These are phyloP conservation scores for Scheffersomyces amazonensis DNA, from an alignment of 805 yeast species.

Conservation along the genomic window DNA sequence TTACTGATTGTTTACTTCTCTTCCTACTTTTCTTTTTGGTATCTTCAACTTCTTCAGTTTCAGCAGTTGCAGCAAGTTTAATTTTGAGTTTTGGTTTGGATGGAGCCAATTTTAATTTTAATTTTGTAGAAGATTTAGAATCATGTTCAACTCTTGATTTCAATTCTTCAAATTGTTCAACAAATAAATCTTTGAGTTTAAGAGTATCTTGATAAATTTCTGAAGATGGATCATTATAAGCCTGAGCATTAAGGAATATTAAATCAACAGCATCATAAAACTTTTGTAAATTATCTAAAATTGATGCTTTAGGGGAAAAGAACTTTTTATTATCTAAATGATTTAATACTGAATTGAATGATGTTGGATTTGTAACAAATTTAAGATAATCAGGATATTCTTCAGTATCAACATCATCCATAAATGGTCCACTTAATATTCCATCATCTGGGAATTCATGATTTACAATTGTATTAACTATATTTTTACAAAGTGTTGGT, in stretches of 20 bases:
- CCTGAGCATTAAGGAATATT: slow-evolving; percentile 76
- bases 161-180: slow-evolving; percentile 33
- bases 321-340: slow-evolving; percentile 51
- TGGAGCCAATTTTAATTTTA: slow-evolving; percentile 26
- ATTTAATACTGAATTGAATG: slow-evolving; percentile 57
- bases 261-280: slow-evolving; percentile 58
- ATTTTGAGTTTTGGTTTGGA: slow-evolving; percentile 22
- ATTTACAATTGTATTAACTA: slow-evolving; percentile 40
- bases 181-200: slow-evolving; percentile 53
- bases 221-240: slow-evolving; percentile 73
- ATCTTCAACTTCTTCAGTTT: slow-evolving; percentile 11
- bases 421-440: slow-evolving; percentile 64
- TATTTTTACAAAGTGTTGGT: slow-evolving; percentile 14
- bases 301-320: slow-evolving; percentile 16
- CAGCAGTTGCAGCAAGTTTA: slow-evolving; percentile 16
- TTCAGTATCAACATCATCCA: slow-evolving; percentile 67
- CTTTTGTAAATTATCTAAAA: slow-evolving; percentile 49
- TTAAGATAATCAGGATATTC: slow-evolving; percentile 80
- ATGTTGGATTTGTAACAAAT: slow-evolving; percentile 69
- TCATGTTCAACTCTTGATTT: slow-evolving; percentile 14
- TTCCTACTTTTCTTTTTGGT: slow-evolving; percentile 13
- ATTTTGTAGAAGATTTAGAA: slow-evolving; percentile 11
- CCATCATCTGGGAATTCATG: slow-evolving; percentile 50
- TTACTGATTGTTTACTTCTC: slow-evolving; percentile 7
- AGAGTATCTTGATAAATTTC: slow-evolving; percentile 70